phyloP scores from a whole-genome alignment of 305 asterid genomes.

The Caryopteris hybrid region DNA sequence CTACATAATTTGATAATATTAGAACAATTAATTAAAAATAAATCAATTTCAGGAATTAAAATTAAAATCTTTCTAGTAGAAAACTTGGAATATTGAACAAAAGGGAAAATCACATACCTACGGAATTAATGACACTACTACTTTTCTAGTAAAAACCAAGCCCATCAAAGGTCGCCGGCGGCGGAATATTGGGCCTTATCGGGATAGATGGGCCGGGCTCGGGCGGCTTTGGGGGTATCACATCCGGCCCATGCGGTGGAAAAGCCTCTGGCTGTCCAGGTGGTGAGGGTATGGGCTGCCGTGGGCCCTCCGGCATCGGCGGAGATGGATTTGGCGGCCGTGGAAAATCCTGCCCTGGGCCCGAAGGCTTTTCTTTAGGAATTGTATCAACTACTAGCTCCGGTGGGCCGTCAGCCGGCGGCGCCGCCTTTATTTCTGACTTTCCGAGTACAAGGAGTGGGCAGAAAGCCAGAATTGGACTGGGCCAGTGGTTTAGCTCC shows the following conservation, averaged over 20 bases:
- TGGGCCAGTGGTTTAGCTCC: background rate
- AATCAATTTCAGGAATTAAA: too few species aligned
- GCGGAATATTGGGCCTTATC: constrained; percentile 25
- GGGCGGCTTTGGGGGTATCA: constrained; percentile 26
- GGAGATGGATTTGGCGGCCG: constrained; percentile 37
- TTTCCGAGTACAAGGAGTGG: too few species aligned
- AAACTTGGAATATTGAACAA: background rate
- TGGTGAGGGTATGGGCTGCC: constrained; percentile 18
- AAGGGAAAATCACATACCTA: too few species aligned
- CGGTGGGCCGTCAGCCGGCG: constrained; percentile 17
- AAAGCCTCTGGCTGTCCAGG: constrained; percentile 30
- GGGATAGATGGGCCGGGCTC: constrained; percentile 26
- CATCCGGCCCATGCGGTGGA: constrained; percentile 41
- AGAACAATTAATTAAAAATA: too few species aligned
- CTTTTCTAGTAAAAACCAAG: too few species aligned
- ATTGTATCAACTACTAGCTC: constrained; percentile 36
- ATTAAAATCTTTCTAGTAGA: background rate
- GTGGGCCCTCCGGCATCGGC: constrained; percentile 37
- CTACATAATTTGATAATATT: too few species aligned
- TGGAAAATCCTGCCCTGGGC: constrained; percentile 41
- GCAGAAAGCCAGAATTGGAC: background rate
- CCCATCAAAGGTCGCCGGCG: constrained; percentile 18
- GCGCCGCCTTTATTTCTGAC: constrained; percentile 20
- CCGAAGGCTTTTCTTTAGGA: constrained; percentile 43
- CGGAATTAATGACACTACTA: too few species aligned